These are phyloP conservation scores for Xenoacremonium recifei DNA, from an alignment of 2,329 filamentous ascomycete species.

Conservation along the genomic window DNA sequence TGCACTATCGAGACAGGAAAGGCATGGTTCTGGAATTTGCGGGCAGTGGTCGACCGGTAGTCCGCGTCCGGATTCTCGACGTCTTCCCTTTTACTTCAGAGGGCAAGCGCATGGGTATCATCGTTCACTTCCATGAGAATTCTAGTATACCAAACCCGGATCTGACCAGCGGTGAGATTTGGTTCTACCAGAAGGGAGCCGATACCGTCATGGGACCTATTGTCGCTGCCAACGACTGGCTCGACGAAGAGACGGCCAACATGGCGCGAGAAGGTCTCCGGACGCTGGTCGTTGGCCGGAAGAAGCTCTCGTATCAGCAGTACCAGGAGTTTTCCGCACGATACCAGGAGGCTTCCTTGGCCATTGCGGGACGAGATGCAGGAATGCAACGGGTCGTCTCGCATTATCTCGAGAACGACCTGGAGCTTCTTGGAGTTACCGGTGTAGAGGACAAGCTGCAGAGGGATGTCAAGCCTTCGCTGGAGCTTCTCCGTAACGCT, in stretches of 20 bases:
- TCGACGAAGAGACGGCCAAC: slow-evolving; percentile 98
- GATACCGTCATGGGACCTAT: slow-evolving; percentile 98
- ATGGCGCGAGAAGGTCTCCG: slow-evolving; percentile 97
- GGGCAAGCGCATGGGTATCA: slow-evolving; percentile 96
- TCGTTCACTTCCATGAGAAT: slow-evolving; percentile 77
- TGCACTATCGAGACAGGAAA: slow-evolving; percentile 83
- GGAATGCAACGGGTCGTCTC: slow-evolving; percentile 79
- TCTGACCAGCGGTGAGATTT: slow-evolving; percentile 72
- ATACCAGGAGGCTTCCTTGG: slow-evolving; percentile 77
- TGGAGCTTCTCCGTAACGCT: slow-evolving; percentile 92
- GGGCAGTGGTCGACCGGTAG: slow-evolving; percentile 69
- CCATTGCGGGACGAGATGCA: slow-evolving; percentile 75
- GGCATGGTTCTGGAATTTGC: slow-evolving; percentile 79
- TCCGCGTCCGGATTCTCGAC: slow-evolving; percentile 85
- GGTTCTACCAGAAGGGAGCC: slow-evolving; percentile 98
- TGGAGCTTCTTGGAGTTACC: slow-evolving; percentile 94
- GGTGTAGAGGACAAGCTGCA: slow-evolving; percentile 98
- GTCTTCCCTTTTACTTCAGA: slow-evolving; percentile 98
- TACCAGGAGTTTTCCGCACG: slow-evolving; percentile 76
- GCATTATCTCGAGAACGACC: slow-evolving; percentile 78
- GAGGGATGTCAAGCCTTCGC: slow-evolving; percentile 88
- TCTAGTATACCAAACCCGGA: slow-evolving; percentile 45
- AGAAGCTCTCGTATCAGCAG: slow-evolving; percentile 73
- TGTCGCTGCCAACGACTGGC: slow-evolving; percentile 94
- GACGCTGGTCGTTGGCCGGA: slow-evolving; percentile 92